Base-by-base conservation (phyloP, 2,329 filamentous ascomycete genomes). In the Dactylellina parvicollis region DNA sequence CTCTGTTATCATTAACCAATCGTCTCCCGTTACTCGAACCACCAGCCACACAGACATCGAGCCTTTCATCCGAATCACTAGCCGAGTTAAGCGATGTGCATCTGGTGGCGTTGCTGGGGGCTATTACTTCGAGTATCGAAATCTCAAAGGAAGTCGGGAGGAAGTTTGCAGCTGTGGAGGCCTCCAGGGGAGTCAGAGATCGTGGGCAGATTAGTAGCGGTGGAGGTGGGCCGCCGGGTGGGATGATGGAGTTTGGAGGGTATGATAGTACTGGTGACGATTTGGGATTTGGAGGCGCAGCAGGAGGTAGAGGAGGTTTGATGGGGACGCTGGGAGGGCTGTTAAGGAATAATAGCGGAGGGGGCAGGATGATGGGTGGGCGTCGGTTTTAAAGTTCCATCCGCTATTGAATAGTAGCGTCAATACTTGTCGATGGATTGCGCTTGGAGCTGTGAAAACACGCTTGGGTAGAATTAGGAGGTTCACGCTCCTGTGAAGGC, bases 361-460 rank as follows among this genome's bases (percentile, higher is more conserved):
- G 98, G 93, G 94, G 92, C 28, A 59, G 52, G 14, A 36, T 49
- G 50, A 85, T 92, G 76, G 32, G 62, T 44, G 82, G 85, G 70
- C 90, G 94, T 82, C 97, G 98, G 85, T 98, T 98, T 81, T 83
- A 96, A 82, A 81, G 78, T 90, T 96, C 61, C 83, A 28, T n/a
- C n/a, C n/a, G n/a, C n/a, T n/a, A n/a, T n/a, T n/a, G n/a, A n/a
- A n/a, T n/a, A n/a, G n/a, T n/a, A n/a, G n/a, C n/a, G n/a, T n/a
- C n/a, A n/a, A n/a, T n/a, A n/a, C n/a, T n/a, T n/a, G n/a, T n/a
- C n/a, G n/a, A n/a, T n/a, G n/a, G n/a, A n/a, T n/a, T n/a, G n/a
- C n/a, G n/a, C n/a, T n/a, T n/a, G 20, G 36, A n/a, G 18, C 16
- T 14, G n/a, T n/a, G n/a, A 14, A 34, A 34, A 16, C 8, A n/a